Conservation (phyloP, 2,329 filamentous ascomycete species). For the Cladorrhinum sp. region DNA sequence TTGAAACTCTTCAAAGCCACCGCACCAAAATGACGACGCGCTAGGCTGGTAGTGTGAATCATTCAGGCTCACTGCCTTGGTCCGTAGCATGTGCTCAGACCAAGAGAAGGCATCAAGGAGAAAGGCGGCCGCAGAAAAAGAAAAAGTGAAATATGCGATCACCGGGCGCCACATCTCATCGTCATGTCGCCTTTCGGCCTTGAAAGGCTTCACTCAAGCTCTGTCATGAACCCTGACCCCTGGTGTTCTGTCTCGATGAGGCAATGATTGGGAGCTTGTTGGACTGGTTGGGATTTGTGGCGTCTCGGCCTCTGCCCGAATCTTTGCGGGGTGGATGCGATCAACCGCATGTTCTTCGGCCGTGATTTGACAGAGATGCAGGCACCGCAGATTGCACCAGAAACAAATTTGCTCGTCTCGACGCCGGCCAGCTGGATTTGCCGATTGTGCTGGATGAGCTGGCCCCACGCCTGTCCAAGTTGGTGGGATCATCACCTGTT, state of each 20-base stretch:
- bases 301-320: conserved; percentile 9
- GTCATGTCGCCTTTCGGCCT: not conserved
- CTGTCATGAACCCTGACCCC: conserved; percentile 1
- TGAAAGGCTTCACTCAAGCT: not conserved
- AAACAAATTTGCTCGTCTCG: conserved; percentile 1
- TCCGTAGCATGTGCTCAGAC: not conserved
- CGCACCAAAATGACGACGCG: not conserved
- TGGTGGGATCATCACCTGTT: not conserved
- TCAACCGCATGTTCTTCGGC: conserved; percentile 1
- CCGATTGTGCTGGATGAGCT: not conserved
- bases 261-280: conserved; percentile 2
- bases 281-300: conserved; percentile 3
- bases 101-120: not conserved
- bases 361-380: conserved; percentile 5
- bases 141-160: not conserved
- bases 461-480: not conserved
- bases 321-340: conserved; percentile 6
- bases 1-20: not conserved
- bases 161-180: not conserved
- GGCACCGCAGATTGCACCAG: not conserved
- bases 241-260: not conserved
- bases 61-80: not conserved
- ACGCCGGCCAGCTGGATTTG: not conserved
- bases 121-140: not conserved
- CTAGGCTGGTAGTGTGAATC: too few species aligned